A percentile compares a stretch with the other conserved stretches of the same genome.
Evolutionary conservation across 352 stramenopile species (phyloP).

Genomic region (Thalassiosira allenii): DNA sequence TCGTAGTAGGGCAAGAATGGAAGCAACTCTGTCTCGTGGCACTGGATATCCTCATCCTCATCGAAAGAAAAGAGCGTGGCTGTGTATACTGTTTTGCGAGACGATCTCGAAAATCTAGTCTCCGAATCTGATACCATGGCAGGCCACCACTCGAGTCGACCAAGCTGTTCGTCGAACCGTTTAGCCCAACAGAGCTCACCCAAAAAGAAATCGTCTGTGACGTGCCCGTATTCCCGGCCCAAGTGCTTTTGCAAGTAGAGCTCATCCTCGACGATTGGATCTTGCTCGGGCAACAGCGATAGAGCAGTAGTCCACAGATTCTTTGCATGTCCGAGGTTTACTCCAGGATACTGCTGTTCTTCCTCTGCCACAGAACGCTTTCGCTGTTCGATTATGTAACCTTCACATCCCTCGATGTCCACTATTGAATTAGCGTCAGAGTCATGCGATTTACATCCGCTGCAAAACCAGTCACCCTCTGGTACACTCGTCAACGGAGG

Average conservation of each 20-base stretch:
- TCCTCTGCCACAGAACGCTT: conserved; percentile 39
- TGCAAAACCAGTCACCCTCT: conserved; percentile 71
- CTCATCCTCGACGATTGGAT: conserved; percentile 18
- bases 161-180: conserved; percentile 28
- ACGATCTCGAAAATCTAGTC: not conserved
- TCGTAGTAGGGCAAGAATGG: conserved; percentile 57
- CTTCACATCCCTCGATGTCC: conserved; percentile 61
- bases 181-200: conserved; percentile 59
- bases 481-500: conserved; percentile 64
- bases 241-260: conserved; percentile 23
- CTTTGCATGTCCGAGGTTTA: conserved; percentile 17
- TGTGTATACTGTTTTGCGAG: conserved; percentile 16
- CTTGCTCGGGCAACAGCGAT: conserved; percentile 33
- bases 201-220: not conserved
- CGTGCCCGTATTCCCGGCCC: not conserved
- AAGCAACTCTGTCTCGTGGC: conserved; percentile 20
- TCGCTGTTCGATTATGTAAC: conserved; percentile 62
- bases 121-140: conserved; percentile 30
- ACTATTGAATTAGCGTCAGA: conserved; percentile 53
- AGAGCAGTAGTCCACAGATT: conserved; percentile 24
- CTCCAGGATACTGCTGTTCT: conserved; percentile 3
- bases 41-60: not conserved
- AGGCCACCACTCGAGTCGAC: conserved; percentile 47
- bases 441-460: conserved; percentile 44
- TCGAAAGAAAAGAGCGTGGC: conserved; percentile 41